phyloP scores from a whole-genome alignment of 306 rosid genomes.

The Elaeagnus macrophylla region DNA sequence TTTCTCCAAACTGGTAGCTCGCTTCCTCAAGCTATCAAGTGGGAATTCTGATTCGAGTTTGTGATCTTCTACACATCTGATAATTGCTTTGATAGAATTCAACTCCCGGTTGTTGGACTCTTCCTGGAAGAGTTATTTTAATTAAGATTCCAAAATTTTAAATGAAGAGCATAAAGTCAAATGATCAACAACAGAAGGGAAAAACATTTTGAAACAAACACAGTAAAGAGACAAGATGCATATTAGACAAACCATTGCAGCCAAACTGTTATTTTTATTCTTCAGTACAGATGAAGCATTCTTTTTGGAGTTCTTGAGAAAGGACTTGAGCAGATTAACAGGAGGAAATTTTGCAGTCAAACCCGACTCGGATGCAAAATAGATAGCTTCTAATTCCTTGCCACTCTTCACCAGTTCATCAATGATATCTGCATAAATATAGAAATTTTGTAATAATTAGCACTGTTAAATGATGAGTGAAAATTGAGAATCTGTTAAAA shows the following conservation, averaged over 20 bases:
- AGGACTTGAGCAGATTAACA: slow-evolving; percentile 49
- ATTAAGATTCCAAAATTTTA: slow-evolving; percentile 11
- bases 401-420: slow-evolving; percentile 62
- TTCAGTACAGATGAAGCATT: slow-evolving; percentile 27
- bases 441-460: neutral
- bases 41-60: slow-evolving; percentile 65
- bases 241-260: slow-evolving; percentile 40
- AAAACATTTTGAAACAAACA: neutral
- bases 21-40: slow-evolving; percentile 46
- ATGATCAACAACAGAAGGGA: neutral
- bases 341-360: slow-evolving; percentile 64
- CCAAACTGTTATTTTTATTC: slow-evolving; percentile 50
- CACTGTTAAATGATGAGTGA: too few species aligned
- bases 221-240: slow-evolving; percentile 6
- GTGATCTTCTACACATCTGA: slow-evolving; percentile 83
- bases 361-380: slow-evolving; percentile 78
- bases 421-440: slow-evolving; percentile 51
- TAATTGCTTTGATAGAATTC: slow-evolving; percentile 47
- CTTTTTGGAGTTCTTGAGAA: slow-evolving; percentile 43
- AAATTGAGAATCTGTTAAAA: too few species aligned
- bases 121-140: slow-evolving; percentile 39
- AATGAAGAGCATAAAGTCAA: slow-evolving; percentile 8
- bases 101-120: slow-evolving; percentile 51
- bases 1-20: slow-evolving; percentile 44
- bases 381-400: slow-evolving; percentile 72